Evolutionary conservation across 306 rosid genomes (phyloP), one percentile per base, ranked within the genome.

Genomic region (Macrotyloma uniflorum): DNA sequence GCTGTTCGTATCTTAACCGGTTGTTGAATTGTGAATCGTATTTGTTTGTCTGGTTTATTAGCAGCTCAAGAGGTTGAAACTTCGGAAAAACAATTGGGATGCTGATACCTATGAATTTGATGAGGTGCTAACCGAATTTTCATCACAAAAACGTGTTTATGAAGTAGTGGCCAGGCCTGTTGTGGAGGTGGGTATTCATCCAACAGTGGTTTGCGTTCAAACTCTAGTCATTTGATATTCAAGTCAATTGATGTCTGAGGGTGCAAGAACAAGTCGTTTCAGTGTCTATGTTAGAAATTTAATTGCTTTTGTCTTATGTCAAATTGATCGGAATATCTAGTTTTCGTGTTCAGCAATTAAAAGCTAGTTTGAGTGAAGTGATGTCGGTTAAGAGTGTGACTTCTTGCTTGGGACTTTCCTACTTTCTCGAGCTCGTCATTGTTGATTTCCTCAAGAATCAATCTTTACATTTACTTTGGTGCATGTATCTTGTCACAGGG

Each of bases 101-200:
- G 86, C 93, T n/a, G 99, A 96, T 80, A 93, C 99, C 46, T 96
- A 86, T 70, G 93, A 93, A 86, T 96, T 96, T 47, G 99, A 96
- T 79, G 99, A 96, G 88, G 96, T 96, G 63, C 98, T 96, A 45
- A 96, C 98, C 8, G 99, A 96, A 82, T 93, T 96, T 77, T 90
- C 99, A 63, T 96, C 99, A 57, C 99, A 96, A 69, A 96, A 96
- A 67, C 97, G 99, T 72, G 98, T 96, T 76, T 96, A 93, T 77
- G 96, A 96, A 91, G 98, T 87, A 12, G 99, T 96, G 67, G 99
- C 97, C 7, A 96, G 93, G 87, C 99, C 99, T 80, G 99, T 96
- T 82, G 97, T 96, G 81, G 99, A 96, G 99, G 99, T 96, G 51
- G 64, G 82, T 77, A 58, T 79, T 70, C 77, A 66, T 63, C 55